Evolutionary conservation across 345 rosid species (phyloP).

Genomic region (Lumnitzera racemosa): DNA sequence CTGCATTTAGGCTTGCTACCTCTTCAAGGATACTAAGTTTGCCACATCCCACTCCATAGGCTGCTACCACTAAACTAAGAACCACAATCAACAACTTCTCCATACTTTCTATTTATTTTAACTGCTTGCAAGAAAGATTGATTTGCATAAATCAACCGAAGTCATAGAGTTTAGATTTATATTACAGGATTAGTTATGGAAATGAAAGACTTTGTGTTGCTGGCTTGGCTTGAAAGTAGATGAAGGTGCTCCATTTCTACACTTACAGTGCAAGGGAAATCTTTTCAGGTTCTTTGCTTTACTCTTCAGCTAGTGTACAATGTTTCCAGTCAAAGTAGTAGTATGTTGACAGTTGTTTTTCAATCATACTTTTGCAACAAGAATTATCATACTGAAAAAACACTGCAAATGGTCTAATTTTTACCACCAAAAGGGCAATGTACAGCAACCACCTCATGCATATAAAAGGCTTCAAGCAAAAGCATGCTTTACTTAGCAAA

Average conservation of each 20-base stretch:
- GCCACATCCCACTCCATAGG: slow-evolving; percentile 45
- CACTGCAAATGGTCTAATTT: too few relatives aligned
- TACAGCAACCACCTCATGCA: slow-evolving; percentile 10
- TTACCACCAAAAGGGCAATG: slow-evolving; percentile 4
- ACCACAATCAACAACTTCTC: slow-evolving; percentile 39
- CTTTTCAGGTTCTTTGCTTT: slow-evolving; percentile 62
- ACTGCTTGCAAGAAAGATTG: slow-evolving; percentile 26
- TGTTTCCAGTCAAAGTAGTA: slow-evolving; percentile 19
- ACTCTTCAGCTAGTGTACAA: slow-evolving; percentile 57
- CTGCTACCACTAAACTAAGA: slow-evolving; percentile 39
- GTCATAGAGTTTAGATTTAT: slow-evolving; percentile 37
- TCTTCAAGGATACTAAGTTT: slow-evolving; percentile 42
- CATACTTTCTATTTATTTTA: slow-evolving; percentile 34
- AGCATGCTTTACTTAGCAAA: slow-evolving; percentile 10
- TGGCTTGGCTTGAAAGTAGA: slow-evolving; percentile 96
- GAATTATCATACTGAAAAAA: too few relatives aligned
- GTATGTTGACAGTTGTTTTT: too few relatives aligned
- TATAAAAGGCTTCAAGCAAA: slow-evolving; percentile 9
- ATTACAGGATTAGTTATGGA: slow-evolving; percentile 39
- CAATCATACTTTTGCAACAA: too few relatives aligned
- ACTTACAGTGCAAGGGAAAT: slow-evolving; percentile 85
- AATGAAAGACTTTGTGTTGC: slow-evolving; percentile 34
- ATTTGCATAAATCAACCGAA: slow-evolving; percentile 28
- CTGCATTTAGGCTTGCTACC: slow-evolving; percentile 45
- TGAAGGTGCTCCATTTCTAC: slow-evolving; percentile 53